These are phyloP conservation scores for Carnegiea gigantea DNA, from an alignment of 179 eudicot genomes.

Conservation along the genomic window DNA sequence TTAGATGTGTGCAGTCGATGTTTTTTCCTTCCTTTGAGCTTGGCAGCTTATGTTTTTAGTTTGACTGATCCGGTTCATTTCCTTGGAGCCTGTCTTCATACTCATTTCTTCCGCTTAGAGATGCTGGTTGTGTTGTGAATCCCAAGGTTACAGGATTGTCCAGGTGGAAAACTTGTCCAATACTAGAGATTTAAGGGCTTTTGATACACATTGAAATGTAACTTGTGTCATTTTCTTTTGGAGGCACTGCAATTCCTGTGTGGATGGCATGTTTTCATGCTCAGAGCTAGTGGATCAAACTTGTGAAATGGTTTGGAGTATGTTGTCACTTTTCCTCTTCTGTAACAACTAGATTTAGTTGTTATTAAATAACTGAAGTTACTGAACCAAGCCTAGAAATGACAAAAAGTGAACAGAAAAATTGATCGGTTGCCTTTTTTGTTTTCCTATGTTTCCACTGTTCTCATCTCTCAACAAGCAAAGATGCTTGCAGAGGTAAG, in stretches of 20 bases:
- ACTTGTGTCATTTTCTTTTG: neutral
- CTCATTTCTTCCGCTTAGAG: neutral
- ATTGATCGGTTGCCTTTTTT: neutral
- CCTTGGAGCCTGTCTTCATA: slow-evolving; percentile 9
- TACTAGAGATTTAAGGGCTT: too few relatives aligned
- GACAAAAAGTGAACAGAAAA: neutral
- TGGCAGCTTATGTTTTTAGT: neutral
- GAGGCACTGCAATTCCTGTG: neutral
- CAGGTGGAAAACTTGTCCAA: too few relatives aligned
- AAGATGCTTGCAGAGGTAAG: too few relatives aligned
- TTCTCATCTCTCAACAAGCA: too few relatives aligned
- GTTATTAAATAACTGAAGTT: neutral
- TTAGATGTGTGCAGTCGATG: too few relatives aligned
- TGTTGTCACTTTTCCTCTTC: neutral
- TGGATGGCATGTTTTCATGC: neutral
- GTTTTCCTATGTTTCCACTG: too few relatives aligned
- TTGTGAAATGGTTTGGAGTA: neutral
- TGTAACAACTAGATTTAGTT: neutral
- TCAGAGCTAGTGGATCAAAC: neutral
- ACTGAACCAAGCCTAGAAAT: neutral
- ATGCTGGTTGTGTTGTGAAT: neutral
- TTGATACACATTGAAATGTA: too few relatives aligned
- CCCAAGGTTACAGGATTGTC: neutral
- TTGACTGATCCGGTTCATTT: neutral
- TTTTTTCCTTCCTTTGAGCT: neutral